phyloP scores from a whole-genome alignment of 2,329 filamentous ascomycete species.

The Colletotrichum endophyticum region DNA sequence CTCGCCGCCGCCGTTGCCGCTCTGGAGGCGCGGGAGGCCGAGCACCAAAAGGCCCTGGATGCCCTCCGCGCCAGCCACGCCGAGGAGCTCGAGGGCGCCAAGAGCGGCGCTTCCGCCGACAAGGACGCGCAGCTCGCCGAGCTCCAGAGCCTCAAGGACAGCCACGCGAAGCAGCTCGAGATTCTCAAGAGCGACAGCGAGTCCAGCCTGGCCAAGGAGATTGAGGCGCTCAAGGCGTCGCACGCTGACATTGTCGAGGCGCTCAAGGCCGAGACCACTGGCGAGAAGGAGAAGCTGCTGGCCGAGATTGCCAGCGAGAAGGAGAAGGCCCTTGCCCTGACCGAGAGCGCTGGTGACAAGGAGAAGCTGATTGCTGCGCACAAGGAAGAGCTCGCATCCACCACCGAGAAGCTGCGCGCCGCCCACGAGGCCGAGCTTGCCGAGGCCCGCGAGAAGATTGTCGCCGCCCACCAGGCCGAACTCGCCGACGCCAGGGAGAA shows the following conservation, averaged over 20 bases:
- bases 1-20: slow-evolving; percentile 49
- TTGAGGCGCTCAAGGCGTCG: slow-evolving; percentile 46
- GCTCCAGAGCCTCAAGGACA: slow-evolving; percentile 58
- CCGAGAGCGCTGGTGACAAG: slow-evolving; percentile 42
- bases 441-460: slow-evolving; percentile 35
- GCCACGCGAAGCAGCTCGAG: slow-evolving; percentile 56
- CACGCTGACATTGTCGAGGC: slow-evolving; percentile 48
- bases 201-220: slow-evolving; percentile 40
- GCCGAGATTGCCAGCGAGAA: slow-evolving; percentile 41
- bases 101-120: slow-evolving; percentile 55
- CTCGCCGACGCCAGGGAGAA: slow-evolving; percentile 42
- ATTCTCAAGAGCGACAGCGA: slow-evolving; percentile 47
- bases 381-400: slow-evolving; percentile 31
- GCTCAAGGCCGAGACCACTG: slow-evolving; percentile 44
- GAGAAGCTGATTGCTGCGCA: slow-evolving; percentile 37
- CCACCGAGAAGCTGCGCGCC: slow-evolving; percentile 34
- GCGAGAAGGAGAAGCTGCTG: slow-evolving; percentile 40
- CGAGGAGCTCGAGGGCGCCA: slow-evolving; percentile 62
- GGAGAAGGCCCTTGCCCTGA: slow-evolving; percentile 45
- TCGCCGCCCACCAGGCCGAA: slow-evolving; percentile 50
- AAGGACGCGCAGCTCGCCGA: slow-evolving; percentile 53
- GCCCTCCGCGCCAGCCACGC: slow-evolving; percentile 61
- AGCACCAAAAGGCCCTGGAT: slow-evolving; percentile 60
- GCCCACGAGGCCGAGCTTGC: slow-evolving; percentile 34
- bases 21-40: slow-evolving; percentile 54